A percentile compares a stretch with the other conserved stretches of the same genome.
Evolutionary conservation across 129 eudicot species (phyloP).

Genomic region (Flaveria bidentis): DNA sequence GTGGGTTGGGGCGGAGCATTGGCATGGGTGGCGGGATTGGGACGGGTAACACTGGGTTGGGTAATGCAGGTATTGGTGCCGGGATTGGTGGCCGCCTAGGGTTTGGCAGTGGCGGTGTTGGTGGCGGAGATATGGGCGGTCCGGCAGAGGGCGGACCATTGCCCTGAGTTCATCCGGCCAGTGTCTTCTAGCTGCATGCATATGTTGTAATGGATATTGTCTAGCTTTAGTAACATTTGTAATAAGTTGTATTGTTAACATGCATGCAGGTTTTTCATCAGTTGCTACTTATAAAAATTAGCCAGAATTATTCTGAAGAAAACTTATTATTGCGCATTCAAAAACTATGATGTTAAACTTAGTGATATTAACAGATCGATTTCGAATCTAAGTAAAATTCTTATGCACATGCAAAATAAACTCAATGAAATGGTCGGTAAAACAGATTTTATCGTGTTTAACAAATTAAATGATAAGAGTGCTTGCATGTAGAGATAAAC

Average conservation of each 20-base stretch:
- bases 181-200: conserved; percentile 28
- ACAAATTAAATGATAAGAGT: no score
- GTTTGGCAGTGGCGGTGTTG: conserved; percentile 30
- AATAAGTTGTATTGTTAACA: conserved; percentile 9
- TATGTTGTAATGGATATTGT: conserved; percentile 18
- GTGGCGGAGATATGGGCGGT: conserved; percentile 31
- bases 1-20: conserved; percentile 32
- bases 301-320: neutral
- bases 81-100: conserved; percentile 37
- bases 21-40: conserved; percentile 41
- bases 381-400: no score
- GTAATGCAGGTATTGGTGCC: conserved; percentile 31
- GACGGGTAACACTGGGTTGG: conserved; percentile 27
- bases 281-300: neutral
- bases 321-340: no score
- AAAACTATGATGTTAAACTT: no score
- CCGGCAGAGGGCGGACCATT: conserved; percentile 9
- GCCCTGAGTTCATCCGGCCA: conserved; percentile 11
- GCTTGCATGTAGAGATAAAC: no score
- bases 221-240: conserved; percentile 7
- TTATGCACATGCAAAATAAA: no score
- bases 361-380: no score
- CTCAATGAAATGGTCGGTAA: no score
- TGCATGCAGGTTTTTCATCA: conserved; percentile 24
- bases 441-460: no score